These are phyloP conservation scores for Plasmopara muralis DNA, from an alignment of 352 stramenopile genomes.

Conservation along the genomic window DNA sequence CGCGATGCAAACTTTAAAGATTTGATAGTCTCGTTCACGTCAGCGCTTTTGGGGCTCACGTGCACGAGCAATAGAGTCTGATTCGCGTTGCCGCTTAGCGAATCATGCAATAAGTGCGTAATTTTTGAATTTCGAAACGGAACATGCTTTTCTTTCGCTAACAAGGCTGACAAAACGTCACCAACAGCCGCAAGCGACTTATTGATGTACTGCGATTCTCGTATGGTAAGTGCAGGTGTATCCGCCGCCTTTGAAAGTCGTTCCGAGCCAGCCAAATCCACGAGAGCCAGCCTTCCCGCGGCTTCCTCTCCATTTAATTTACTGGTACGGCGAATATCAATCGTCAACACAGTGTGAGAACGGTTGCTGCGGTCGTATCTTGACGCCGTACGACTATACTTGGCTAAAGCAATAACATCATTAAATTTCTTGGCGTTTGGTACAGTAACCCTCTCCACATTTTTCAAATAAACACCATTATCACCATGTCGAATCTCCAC, in stretches of 20 bases:
- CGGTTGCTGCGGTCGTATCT: conserved; percentile 43
- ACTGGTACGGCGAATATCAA: conserved; percentile 50
- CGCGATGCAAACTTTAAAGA: conserved; percentile 73
- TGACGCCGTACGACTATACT: conserved; percentile 17
- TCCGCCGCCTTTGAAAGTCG: conserved; percentile 45
- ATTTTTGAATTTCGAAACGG: conserved; percentile 84
- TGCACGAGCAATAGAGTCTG: conserved; percentile 60
- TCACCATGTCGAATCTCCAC: conserved; percentile 74
- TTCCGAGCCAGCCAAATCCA: conserved; percentile 78
- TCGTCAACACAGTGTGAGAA: conserved; percentile 50
- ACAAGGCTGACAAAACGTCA: conserved; percentile 60
- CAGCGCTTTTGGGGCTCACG: conserved; percentile 37
- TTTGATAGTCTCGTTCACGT: conserved; percentile 68
- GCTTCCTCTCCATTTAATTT: conserved; percentile 34
- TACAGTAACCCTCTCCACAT: conserved; percentile 40
- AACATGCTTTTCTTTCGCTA: conserved; percentile 76
- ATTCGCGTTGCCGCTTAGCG: conserved; percentile 34
- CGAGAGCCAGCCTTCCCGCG: conserved; percentile 48
- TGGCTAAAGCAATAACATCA: conserved; percentile 31
- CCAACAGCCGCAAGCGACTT: conserved; percentile 70
- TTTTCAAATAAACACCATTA: conserved; percentile 60
- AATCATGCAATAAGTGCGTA: conserved; percentile 78
- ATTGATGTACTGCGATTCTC: conserved; percentile 77
- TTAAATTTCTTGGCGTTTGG: conserved; percentile 31
- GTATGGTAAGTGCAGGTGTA: conserved; percentile 28